Evolutionary conservation across 2,329 filamentous ascomycete species (phyloP), one percentile per base, ranked within the genome.

Genomic region (Aureobasidium sp.): DNA sequence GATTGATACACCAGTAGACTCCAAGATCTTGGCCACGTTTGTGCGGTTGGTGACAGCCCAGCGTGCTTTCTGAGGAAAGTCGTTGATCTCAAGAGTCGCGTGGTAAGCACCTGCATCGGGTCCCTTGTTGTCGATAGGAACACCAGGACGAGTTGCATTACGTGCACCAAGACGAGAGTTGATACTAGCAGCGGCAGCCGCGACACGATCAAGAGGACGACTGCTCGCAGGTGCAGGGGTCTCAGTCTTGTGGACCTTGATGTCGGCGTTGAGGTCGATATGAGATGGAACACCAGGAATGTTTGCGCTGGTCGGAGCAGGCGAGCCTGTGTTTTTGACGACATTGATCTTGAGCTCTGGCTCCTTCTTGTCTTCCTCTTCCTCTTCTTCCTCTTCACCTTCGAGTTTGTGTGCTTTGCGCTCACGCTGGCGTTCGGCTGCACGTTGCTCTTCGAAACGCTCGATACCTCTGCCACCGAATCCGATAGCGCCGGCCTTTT

Each of bases 41-140:
- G 93, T 97, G 59, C 93, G 83, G 69, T 98, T 98, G 34, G 93
- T 98, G 72, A 98, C 93, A 10, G 90, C 91, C 93, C 93, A 98
- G 62, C 93, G 83, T 59, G 93, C 93, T 76, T 96, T 97, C 69
- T 98, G 93, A 29, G 93, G 93, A 71, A 97, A 97, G 71, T 98
- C 93, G 70, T 98, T 98, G 80, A 98, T 98, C 70, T 97, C 93
- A 57, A 98, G 78, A 3, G 91, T 97, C 14, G 93, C 90, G 68
- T 98, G 93, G 78, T 90, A 98, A 0, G 90, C 90, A 48, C 93
- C 93, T 3, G 93, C 93, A 69, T 98, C 93, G 0, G 93, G 93
- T 1, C 93, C 93, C 70, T 96, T 96, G 74, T 98, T 98, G 74
- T 98, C 93, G 66, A 96, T 94, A 6, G 93, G 90, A 57, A 95